Percentiles rank a stretch among this genome's conserved stretches.
Conservation (phyloP, 441 rosid genomes). For the Gossypium lobatum region DNA sequence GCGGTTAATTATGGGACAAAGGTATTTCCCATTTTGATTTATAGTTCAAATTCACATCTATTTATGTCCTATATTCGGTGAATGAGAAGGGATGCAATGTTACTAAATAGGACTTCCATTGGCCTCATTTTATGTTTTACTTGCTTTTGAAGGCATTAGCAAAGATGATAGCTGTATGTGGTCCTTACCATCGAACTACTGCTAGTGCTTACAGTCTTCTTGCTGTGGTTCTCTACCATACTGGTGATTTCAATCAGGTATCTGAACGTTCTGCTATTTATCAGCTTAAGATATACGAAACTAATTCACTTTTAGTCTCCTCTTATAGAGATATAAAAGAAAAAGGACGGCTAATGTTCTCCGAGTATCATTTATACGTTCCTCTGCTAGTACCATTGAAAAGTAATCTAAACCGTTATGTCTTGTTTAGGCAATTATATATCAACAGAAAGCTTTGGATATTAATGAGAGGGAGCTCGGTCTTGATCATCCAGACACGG, state of each 20-base stretch:
- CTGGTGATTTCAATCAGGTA: constrained; percentile 90
- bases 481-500: constrained; percentile 85
- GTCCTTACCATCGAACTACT: constrained; percentile 75
- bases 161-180: constrained; percentile 82
- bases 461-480: constrained; percentile 94
- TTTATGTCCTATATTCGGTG: neutral
- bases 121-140: constrained; percentile 15
- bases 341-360: neutral
- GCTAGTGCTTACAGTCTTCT: constrained; percentile 93
- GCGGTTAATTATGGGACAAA: constrained; percentile 74
- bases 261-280: neutral
- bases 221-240: constrained; percentile 89
- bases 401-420: neutral
- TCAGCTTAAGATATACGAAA: neutral
- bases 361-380: neutral
- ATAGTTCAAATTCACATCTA: neutral
- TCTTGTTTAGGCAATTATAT: constrained; percentile 56
- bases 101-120: neutral
- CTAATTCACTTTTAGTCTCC: neutral
- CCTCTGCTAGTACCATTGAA: neutral
- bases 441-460: constrained; percentile 90
- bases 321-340: neutral
- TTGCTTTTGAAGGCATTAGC: constrained; percentile 53
- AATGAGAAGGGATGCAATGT: neutral
- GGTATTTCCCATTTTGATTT: constrained; percentile 28